Conservation (phyloP, 148 eudicot species). For the Camellia granthamiana region DNA sequence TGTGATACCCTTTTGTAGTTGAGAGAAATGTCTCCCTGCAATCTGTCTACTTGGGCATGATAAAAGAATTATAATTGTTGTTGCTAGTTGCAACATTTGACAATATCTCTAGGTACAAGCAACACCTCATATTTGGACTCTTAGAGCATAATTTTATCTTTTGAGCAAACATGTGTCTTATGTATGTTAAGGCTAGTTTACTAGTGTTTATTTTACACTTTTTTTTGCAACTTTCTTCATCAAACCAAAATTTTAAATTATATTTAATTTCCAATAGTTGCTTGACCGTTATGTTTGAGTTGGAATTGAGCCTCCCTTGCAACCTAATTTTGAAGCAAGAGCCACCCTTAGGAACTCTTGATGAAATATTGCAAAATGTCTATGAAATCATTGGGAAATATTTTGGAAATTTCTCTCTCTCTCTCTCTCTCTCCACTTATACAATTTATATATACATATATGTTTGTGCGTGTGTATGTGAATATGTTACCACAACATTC, state of each 20-base stretch:
- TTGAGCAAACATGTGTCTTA: neutral
- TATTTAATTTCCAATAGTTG: neutral
- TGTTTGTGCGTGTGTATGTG: no score
- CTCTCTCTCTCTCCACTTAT: no score
- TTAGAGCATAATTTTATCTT: neutral
- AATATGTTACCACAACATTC: no score
- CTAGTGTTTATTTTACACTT: neutral
- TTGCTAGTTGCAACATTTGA: no score
- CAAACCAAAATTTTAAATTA: neutral
- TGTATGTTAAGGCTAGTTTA: neutral
- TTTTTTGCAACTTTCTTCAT: neutral
- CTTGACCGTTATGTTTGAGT: neutral
- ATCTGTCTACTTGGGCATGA: no score
- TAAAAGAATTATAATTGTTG: no score
- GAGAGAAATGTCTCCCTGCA: no score
- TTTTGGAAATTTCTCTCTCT: no score
- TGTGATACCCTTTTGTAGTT: no score
- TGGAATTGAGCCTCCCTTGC: neutral
- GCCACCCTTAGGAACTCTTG: neutral
- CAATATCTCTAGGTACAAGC: no score
- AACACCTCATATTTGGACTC: neutral
- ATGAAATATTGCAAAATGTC: neutral
- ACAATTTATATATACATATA: no score
- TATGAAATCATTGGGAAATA: neutral
- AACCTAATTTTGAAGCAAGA: neutral